These are phyloP conservation scores for Aspergillus fructus DNA, from an alignment of 2,329 filamentous ascomycete genomes.

Conservation along the genomic window DNA sequence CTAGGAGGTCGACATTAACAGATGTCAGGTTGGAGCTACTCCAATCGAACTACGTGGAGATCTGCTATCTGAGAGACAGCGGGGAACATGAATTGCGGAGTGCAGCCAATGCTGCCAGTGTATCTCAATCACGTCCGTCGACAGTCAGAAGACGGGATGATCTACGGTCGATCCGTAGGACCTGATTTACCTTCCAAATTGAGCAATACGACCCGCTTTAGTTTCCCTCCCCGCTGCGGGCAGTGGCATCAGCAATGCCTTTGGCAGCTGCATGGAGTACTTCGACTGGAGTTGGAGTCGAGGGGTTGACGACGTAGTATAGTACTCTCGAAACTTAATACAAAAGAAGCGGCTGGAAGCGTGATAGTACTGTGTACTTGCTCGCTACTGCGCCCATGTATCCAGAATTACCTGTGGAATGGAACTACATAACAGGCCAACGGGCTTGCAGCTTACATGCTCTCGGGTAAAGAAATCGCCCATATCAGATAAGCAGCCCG, in stretches of 20 bases:
- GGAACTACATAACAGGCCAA: too few species aligned
- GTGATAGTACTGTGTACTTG: too few species aligned
- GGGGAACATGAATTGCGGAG: neutral
- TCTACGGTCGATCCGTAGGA: conserved; percentile 1
- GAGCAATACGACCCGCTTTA: neutral
- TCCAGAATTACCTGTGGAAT: too few species aligned
- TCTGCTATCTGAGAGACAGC: neutral
- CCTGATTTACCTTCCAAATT: neutral
- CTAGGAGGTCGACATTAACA: neutral
- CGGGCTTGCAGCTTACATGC: too few species aligned
- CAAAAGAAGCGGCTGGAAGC: too few species aligned
- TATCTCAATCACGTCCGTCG: neutral
- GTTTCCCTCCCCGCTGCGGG: neutral
- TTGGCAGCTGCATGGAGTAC: neutral
- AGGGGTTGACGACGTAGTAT: neutral
- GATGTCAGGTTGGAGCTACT: neutral
- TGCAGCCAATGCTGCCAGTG: neutral
- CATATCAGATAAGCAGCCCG: too few species aligned
- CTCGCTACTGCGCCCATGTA: too few species aligned
- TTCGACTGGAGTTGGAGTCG: neutral
- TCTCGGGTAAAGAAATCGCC: too few species aligned
- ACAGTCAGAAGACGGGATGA: neutral
- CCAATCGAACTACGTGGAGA: neutral
- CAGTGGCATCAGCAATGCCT: neutral
- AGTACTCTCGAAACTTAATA: too few species aligned